A percentile compares a stretch with the other conserved stretches of the same genome.
phyloP scores from a whole-genome alignment of 1,284 basidiomycete species.

The Heterobasidion parviporum region DNA sequence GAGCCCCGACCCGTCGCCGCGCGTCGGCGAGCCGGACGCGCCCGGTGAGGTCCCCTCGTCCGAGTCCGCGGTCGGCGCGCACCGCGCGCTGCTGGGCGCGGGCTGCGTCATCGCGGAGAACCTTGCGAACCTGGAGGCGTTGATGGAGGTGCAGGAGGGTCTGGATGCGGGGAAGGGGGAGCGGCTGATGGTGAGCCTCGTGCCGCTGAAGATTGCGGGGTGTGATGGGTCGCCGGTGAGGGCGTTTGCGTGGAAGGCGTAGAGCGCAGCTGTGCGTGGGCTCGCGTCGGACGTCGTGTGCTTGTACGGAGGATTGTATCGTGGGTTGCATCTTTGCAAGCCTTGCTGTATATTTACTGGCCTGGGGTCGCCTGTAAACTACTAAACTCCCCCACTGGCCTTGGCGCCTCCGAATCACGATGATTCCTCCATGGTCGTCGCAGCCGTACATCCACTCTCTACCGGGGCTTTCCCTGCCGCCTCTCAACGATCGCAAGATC shows the following conservation, averaged over 20 bases:
- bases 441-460: too few species aligned
- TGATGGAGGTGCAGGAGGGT: constrained; percentile 21
- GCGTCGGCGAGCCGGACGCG: constrained; percentile 4
- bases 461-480: too few species aligned
- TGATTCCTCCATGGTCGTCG: too few species aligned
- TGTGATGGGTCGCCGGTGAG: constrained; percentile 63
- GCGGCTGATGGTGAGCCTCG: constrained; percentile 39
- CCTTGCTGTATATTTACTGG: too few species aligned
- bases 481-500: too few species aligned
- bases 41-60: constrained; percentile 17
- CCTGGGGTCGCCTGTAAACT: too few species aligned
- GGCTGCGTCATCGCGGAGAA: constrained; percentile 65
- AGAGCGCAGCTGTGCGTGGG: neutral
- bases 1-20: constrained; percentile 55
- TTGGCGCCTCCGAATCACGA: too few species aligned
- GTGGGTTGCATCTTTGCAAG: too few species aligned
- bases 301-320: too few species aligned
- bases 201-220: constrained; percentile 46
- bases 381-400: too few species aligned
- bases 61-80: constrained; percentile 38
- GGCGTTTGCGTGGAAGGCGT: neutral
- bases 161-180: neutral
- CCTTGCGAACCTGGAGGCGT: constrained; percentile 38
- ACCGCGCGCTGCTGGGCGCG: constrained; percentile 46
- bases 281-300: too few species aligned